Evolutionary conservation across 202 grass and related monocot genomes (phyloP), one percentile per base, ranked within the genome.

Genomic region (Carex sylvatica): DNA sequence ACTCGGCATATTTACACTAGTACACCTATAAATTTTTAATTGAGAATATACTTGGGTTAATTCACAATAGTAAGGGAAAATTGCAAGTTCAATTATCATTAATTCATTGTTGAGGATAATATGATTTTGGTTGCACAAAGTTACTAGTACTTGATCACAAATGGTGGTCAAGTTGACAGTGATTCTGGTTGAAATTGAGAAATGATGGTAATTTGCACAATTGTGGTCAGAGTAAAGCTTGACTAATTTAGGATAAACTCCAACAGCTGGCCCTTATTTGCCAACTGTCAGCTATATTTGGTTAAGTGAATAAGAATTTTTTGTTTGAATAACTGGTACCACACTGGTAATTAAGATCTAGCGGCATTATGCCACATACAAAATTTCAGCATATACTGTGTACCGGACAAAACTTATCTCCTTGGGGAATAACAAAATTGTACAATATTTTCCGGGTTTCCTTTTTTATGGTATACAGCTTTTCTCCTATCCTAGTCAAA

Each of bases 1-100:
- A 84, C 91, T 99, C 1, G 88, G 31, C 96, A 99, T 99, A 31
- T 94, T 90, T 69, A 44, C 63, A 9, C 73, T 5, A 77, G 15
- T 15, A 4, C 73, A 56, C 73, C 51, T 77, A 53, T 77, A 59
- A 59, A 36, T 18, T 36, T 55, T 8, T 35, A 58, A 58, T 77
- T 59, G 24, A 35, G 14, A 19, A 15, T 36, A 35, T 56, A 35
- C 13, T 9, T 58, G 6, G 24, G 35, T 35, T 35, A 77, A 28
- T 55, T 58, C 24, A 16, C 24, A 54, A 56, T 56, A 35, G 49
- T 9, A 75, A 16, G 22, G 23, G 23, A 33, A 75, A 56, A 75
- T 55, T 55, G 1, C n/a, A 76, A 10, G 24, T 35, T 55, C 6
- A 33, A 56, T 16, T 35, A 15, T 24, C 42, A 74, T 18, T 51